Evolutionary conservation across 1,139 yeast species (phyloP), one percentile per base, ranked within the genome.

Genomic region (Debaryomyces robertsiae): DNA sequence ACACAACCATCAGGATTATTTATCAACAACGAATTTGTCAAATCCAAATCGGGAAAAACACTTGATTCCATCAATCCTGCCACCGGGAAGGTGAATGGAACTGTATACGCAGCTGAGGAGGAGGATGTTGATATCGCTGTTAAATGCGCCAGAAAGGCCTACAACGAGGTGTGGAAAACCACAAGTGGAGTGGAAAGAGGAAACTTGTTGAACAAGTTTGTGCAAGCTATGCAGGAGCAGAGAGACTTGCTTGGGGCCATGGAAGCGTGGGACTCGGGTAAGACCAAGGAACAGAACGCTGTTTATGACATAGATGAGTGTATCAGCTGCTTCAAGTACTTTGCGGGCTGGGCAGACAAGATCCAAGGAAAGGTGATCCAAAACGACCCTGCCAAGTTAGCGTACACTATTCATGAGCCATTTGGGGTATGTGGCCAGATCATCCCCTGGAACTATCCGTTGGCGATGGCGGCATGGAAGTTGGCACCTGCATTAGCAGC

Each of bases 311-410:
- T 86, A 39, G 78, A 66, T 30, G 80, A 81, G 55, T 72, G 82
- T 47, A 69, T 79, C 53, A 70, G 67, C 45, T 77, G 77, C 48
- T 70, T 81, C 63, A 75, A 81, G 57, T 85, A 85, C 63, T 84
- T 77, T 55, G 95, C 93, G 32, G 94, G 95, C 13, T 85, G 87
- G 81, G 86, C 93, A 34, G 95, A 87, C 65, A 85, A 86, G 65
- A 63, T 84, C 44, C 79, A 76, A 44, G 95, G 95, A 28, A 75
- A 75, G 53, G 75, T 81, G 41, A 79, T 86, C 53, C 81, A 82
- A 54, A 80, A 84, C 43, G 84, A 81, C 54, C 77, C 81, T 27
- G 75, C 74, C 44, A 82, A 83, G 62, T 73, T 86, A 53, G 88
- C 87, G 15, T 86, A 84, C 68, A 86, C 95, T 30, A 66, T 84